These are phyloP conservation scores for Trichoderma aggressivum DNA, from an alignment of 2,329 filamentous ascomycete species.

Conservation along the genomic window DNA sequence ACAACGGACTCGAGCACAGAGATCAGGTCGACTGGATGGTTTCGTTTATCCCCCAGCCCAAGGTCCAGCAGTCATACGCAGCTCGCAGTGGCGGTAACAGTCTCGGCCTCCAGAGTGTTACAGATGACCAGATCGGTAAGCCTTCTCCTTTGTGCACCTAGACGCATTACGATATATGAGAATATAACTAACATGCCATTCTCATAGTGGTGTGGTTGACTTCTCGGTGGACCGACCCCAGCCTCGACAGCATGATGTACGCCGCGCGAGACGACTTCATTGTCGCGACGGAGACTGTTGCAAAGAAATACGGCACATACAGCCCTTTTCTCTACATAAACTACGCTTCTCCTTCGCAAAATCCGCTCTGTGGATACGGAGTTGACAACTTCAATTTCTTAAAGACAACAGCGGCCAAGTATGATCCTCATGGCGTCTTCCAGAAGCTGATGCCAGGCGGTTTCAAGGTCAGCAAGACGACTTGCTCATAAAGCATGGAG, in stretches of 20 bases:
- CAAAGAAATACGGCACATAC: constrained; percentile 14
- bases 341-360: constrained; percentile 39
- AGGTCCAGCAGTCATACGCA: constrained; percentile 14
- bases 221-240: not conserved
- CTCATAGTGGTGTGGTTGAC: not conserved
- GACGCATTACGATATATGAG: not conserved
- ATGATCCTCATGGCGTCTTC: constrained; percentile 34
- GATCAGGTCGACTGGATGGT: constrained; percentile 22
- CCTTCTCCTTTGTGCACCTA: not conserved
- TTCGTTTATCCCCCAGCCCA: constrained; percentile 20
- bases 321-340: constrained; percentile 37
- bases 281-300: not conserved
- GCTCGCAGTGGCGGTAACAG: constrained; percentile 16
- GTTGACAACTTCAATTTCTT: constrained; percentile 32
- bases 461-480: constrained; percentile 25
- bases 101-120: constrained; percentile 15
- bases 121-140: constrained; percentile 20
- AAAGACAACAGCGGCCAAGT: constrained; percentile 28
- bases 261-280: not conserved
- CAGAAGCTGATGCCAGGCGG: constrained; percentile 31
- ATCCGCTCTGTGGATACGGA: constrained; percentile 39
- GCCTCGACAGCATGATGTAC: not conserved
- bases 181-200: not conserved
- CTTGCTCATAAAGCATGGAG: not conserved
- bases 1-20: constrained; percentile 17